Conservation (phyloP, 1,284 basidiomycete genomes). For the Sutorius eximius region DNA sequence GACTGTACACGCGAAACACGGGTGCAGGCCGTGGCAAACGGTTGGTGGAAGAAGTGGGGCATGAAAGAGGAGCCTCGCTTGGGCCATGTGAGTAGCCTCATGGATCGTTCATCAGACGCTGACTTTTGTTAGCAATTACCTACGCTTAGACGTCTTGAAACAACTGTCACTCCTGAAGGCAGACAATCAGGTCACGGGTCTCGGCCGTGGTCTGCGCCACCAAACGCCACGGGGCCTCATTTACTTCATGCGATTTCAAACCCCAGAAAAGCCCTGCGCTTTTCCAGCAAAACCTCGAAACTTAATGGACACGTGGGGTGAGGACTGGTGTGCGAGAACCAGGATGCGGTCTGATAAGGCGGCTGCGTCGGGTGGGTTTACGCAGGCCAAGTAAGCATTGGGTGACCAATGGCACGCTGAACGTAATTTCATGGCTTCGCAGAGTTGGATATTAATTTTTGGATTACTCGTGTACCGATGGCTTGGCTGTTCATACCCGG, state of each 20-base stretch:
- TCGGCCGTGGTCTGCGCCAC: slow-evolving; percentile 28
- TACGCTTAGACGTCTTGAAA: slow-evolving; percentile 44
- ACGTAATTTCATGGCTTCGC: slow-evolving; percentile 4
- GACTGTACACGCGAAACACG: slow-evolving; percentile 32
- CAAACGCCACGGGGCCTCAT: slow-evolving; percentile 17
- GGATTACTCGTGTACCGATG: slow-evolving; percentile 13
- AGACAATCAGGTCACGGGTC: slow-evolving; percentile 29
- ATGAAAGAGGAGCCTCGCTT: slow-evolving; percentile 24
- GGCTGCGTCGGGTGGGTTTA: slow-evolving; percentile 7
- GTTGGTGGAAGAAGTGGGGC: slow-evolving; percentile 62
- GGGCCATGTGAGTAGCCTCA: slow-evolving; percentile 24
- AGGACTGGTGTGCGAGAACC: slow-evolving; percentile 6
- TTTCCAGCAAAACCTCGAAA: slow-evolving; percentile 9
- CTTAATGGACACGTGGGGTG: slow-evolving; percentile 11
- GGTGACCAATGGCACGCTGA: slow-evolving; percentile 1
- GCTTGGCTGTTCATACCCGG: slow-evolving; percentile 23
- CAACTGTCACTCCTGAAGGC: slow-evolving; percentile 48
- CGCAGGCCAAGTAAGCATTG: slow-evolving; percentile 16
- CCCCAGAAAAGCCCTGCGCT: slow-evolving; percentile 15
- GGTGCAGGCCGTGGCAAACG: slow-evolving; percentile 49
- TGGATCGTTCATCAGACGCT: slow-evolving; percentile 13
- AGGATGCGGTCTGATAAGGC: not conserved
- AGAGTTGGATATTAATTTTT: slow-evolving; percentile 28
- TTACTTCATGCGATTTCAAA: slow-evolving; percentile 15
- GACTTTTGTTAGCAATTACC: slow-evolving; percentile 32